phyloP scores from a whole-genome alignment of 2,329 filamentous ascomycete genomes.

The Hymenoscyphus salicellus region DNA sequence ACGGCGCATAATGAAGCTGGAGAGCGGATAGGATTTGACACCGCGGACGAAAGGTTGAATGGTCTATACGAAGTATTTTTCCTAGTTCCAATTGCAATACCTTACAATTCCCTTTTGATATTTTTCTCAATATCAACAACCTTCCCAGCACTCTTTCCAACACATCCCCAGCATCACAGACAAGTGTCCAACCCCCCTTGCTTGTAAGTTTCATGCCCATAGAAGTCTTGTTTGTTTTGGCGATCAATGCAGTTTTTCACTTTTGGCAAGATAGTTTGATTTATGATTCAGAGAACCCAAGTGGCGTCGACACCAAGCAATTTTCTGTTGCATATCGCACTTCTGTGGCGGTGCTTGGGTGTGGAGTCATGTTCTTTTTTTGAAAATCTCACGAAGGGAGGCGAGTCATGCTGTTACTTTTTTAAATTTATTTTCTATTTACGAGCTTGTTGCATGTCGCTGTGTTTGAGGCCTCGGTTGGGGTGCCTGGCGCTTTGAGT shows the following conservation, averaged over 20 bases:
- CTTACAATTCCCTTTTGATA: not conserved
- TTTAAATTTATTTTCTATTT: no score
- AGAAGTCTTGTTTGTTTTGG: not conserved
- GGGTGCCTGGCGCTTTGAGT: not conserved
- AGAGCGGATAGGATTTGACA: not conserved
- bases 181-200: not conserved
- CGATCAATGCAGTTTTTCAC: not conserved
- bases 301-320: slow-evolving; percentile 8
- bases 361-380: not conserved
- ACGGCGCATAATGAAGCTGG: not conserved
- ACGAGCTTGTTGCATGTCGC: not conserved
- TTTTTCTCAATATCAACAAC: no score
- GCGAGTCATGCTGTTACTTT: not conserved
- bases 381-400: not conserved
- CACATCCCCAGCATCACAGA: not conserved
- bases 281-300: no score
- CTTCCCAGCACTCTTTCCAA: not conserved
- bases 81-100: not conserved
- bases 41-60: not conserved
- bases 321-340: slow-evolving; percentile 6
- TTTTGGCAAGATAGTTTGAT: no score
- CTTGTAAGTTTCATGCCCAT: not conserved
- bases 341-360: slow-evolving; percentile 1
- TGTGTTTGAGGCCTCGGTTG: not conserved
- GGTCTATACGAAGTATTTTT: not conserved